Evolutionary conservation across 257 asterid genomes (phyloP).

Genomic region (Phtheirospermum japonicum): DNA sequence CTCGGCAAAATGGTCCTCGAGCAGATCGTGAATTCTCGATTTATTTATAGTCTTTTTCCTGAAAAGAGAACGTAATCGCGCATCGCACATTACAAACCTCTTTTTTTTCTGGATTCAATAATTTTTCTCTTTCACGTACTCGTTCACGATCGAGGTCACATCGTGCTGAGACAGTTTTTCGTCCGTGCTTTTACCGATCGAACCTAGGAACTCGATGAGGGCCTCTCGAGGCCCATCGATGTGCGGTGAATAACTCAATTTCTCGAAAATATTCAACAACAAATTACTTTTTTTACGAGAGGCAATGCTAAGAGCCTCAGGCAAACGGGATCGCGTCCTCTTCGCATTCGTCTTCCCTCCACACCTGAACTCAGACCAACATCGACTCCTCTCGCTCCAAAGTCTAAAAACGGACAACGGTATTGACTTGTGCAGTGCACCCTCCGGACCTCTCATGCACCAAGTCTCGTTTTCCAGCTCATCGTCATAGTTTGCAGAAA

Average conservation of each 20-base stretch:
- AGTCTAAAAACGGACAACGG: conserved; percentile 32
- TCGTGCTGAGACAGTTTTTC: conserved; percentile 47
- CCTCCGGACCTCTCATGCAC: conserved; percentile 33
- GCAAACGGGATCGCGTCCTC: conserved; percentile 10
- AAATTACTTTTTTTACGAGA: neutral
- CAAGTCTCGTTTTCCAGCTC: conserved; percentile 27
- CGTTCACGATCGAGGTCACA: conserved; percentile 48
- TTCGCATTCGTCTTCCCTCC: conserved; percentile 43
- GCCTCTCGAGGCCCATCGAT: no score
- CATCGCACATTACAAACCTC: conserved; percentile 56
- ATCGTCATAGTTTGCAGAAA: no score
- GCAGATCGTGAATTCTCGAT: conserved; percentile 43
- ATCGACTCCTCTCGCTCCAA: conserved; percentile 23
- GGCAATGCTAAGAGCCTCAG: neutral
- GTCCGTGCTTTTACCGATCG: conserved; percentile 53
- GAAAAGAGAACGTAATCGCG: conserved; percentile 45
- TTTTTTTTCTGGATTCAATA: conserved; percentile 46
- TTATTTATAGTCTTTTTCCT: conserved; percentile 38
- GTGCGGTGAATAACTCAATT: no score
- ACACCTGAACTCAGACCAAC: conserved; percentile 36
- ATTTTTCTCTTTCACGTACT: conserved; percentile 49
- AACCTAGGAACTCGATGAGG: conserved; percentile 63
- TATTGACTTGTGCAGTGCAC: conserved; percentile 25
- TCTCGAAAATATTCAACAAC: no score
- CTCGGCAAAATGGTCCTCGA: conserved; percentile 61